phyloP scores from a whole-genome alignment of 441 rosid species.

The Croton laevigatus region DNA sequence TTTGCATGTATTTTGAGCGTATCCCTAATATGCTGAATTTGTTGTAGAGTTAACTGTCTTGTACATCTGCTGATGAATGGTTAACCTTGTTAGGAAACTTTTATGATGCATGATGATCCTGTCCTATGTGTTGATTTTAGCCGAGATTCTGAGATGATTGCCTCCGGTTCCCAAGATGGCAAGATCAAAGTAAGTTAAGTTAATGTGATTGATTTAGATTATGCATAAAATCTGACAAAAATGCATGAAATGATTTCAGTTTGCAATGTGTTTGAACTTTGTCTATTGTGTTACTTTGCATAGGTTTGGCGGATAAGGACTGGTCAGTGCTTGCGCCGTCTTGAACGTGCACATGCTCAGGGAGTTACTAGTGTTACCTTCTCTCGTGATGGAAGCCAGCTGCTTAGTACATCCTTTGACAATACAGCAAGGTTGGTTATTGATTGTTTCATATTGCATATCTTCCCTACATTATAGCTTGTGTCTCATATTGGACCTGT shows the following conservation, averaged over 20 bases:
- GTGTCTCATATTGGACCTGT: background rate
- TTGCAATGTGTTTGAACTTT: conserved; percentile 11
- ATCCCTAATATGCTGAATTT: background rate
- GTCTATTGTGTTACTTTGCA: conserved; percentile 26
- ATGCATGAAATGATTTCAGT: conserved; percentile 1
- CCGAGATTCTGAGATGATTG: conserved; percentile 97
- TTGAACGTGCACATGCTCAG: conserved; percentile 91
- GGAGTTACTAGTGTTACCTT: conserved; percentile 92
- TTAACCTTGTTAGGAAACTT: conserved; percentile 71
- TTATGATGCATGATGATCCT: conserved; percentile 99
- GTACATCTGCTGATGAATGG: conserved; percentile 12
- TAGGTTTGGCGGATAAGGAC: conserved; percentile 98
- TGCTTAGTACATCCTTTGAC: conserved; percentile 93
- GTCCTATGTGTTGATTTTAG: conserved; percentile 97
- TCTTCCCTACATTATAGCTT: background rate
- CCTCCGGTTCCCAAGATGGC: conserved; percentile 96
- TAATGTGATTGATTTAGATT: conserved; percentile 19
- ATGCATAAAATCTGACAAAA: background rate
- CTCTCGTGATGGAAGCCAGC: conserved; percentile 97
- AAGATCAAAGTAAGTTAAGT: conserved; percentile 71
- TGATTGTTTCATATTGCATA: background rate
- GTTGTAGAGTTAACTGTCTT: conserved; percentile 12
- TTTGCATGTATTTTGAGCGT: background rate
- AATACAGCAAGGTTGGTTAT: conserved; percentile 69
- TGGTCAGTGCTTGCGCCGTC: conserved; percentile 90